A percentile compares a stretch with the other conserved stretches of the same genome.
phyloP scores from a whole-genome alignment of 2,329 filamentous ascomycete genomes.

The Lachnellula cervina region DNA sequence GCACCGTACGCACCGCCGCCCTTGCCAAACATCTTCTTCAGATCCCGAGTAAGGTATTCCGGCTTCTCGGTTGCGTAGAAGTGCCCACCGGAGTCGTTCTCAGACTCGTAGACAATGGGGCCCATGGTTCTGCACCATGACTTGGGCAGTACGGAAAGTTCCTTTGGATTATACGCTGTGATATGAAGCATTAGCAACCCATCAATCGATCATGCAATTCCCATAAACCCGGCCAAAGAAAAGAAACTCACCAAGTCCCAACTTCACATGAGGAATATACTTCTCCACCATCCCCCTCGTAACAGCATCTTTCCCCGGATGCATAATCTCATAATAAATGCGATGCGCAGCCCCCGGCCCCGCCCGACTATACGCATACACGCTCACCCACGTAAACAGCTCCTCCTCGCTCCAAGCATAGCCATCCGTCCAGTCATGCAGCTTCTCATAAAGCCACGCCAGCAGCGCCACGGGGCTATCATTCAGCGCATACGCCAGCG shows the following conservation, averaged over 20 bases:
- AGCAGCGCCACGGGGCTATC: slow-evolving; percentile 68
- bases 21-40: slow-evolving; percentile 54
- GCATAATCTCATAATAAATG: slow-evolving; percentile 67
- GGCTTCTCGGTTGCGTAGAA: slow-evolving; percentile 58
- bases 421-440: slow-evolving; percentile 69
- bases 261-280: slow-evolving; percentile 31
- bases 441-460: slow-evolving; percentile 77
- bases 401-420: slow-evolving; percentile 75
- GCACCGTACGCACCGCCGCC: slow-evolving; percentile 40
- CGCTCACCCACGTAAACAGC: slow-evolving; percentile 66
- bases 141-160: slow-evolving; percentile 49
- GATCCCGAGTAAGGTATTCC: slow-evolving; percentile 46
- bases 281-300: slow-evolving; percentile 26
- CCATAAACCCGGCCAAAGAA: slow-evolving; percentile 20
- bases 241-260: slow-evolving; percentile 40
- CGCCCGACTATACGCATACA: slow-evolving; percentile 67
- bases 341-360: slow-evolving; percentile 62
- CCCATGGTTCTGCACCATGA: slow-evolving; percentile 56
- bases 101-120: slow-evolving; percentile 51
- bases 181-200: neutral
- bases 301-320: slow-evolving; percentile 30
- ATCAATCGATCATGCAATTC: neutral
- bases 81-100: slow-evolving; percentile 41
- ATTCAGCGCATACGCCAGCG: slow-evolving; percentile 62
- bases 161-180: slow-evolving; percentile 50